Evolutionary conservation across 1,284 basidiomycete species (phyloP), one percentile per base, ranked within the genome.

Genomic region (Apiotrichum gracile): DNA sequence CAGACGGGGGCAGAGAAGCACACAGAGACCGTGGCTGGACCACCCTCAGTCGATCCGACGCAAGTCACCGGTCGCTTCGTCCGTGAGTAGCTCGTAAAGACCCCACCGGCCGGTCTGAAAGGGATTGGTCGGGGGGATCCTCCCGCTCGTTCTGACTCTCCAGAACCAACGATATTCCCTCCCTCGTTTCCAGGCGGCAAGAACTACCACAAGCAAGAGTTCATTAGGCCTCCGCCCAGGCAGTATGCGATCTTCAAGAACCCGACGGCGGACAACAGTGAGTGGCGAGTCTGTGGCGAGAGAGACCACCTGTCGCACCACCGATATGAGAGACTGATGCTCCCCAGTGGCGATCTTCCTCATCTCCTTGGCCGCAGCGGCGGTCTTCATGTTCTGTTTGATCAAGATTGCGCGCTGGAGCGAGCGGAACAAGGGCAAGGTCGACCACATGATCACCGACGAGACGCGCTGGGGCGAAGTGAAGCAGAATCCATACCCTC

Each of bases 121-220:
- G n/a, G n/a, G n/a, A n/a, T n/a, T n/a, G n/a, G n/a, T n/a, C n/a
- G n/a, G n/a, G n/a, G n/a, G n/a, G n/a, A n/a, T n/a, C n/a, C n/a
- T n/a, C n/a, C n/a, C n/a, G n/a, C n/a, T n/a, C n/a, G n/a, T n/a
- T n/a, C n/a, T n/a, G n/a, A n/a, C n/a, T n/a, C n/a, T n/a, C 5
- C 50, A 68, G 68, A 54, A 40, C 35, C 64, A 13, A 68, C 62
- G 22, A 49, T 60, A 12, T 67, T 66, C 51, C 60, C 62, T 5
- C 17, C 61, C 19, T 53, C 64, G 45, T 69, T 69, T 35, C 69
- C 67, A 33, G 29, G 24, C 14, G 22, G n/a, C 40, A 46, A 17
- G n/a, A 25, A 19, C 33, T n/a, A 21, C 10, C 33, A 17, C 31
- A 13, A 17, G 57, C 58, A n/a, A n/a, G n/a, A n/a, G n/a, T n/a